Evolutionary conservation across 1,284 basidiomycete genomes (phyloP), one percentile per base, ranked within the genome.

Genomic region (Tylopilus sp.): DNA sequence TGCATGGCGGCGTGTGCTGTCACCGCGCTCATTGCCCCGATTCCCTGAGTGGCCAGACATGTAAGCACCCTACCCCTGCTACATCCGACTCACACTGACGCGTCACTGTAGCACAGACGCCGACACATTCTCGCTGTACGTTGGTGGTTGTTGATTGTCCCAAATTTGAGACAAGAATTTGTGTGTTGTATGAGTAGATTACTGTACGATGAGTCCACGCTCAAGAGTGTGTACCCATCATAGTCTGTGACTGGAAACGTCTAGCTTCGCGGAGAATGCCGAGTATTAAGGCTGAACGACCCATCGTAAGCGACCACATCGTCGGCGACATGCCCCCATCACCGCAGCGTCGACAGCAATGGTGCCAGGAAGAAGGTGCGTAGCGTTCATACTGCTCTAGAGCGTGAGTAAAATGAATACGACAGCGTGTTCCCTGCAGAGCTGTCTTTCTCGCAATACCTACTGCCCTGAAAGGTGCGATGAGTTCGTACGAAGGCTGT

Each of bases 401-500:
- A 23, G 13, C 12, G 7, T 43, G 52, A 35, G 15, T 7, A 18
- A 6, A 10, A 47, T 29, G 26, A 10, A 16, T 28, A 10, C 4
- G 13, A 3, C 51, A 87, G 85, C 84, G 1, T 87, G 84, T 59
- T 60, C 70, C 16, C 68, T 87, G 4, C 84, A 87, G 46, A 47
- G 68, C 0, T 88, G 86, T 60, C 68, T 88, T 18, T 73, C 74
- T 51, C 81, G 75, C 55, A 77, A 86, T 63, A 84, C 79, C 0
- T 87, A 85, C 56, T 57, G 57, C 1, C 84, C 82, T 0, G 81
- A 84, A 16, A 80, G 75, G 54, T 88, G 85, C 59, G 71, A 82
- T 35, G 58, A 65, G 4, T 64, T 75, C 12, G 59, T 87, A 25
- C 68, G 75, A 38, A 71, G 68, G 29, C 51, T 61, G 2, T 61